Evolutionary conservation across 331 rosid genomes (phyloP).

Genomic region (Prunus yedoensis): DNA sequence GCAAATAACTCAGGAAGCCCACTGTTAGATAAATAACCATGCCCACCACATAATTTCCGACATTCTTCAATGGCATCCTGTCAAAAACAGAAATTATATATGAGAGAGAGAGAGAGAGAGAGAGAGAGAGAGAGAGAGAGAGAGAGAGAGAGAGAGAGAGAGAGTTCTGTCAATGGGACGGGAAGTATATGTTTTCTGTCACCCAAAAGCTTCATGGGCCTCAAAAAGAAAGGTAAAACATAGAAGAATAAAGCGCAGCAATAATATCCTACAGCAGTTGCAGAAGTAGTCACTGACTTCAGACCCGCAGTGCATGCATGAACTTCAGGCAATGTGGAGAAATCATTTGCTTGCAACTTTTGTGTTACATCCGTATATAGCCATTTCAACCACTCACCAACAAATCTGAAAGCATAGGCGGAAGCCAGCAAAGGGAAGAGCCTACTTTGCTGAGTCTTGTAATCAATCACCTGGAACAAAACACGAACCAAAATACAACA

Average conservation of each 20-base stretch:
- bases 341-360: constrained; percentile 77
- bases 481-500: constrained; percentile 12
- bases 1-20: constrained; percentile 99
- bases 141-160: constrained; percentile 14
- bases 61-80: constrained; percentile 98
- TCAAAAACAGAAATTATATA: neutral
- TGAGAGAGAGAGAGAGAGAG: too few species aligned
- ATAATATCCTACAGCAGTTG: constrained; percentile 78
- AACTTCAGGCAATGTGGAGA: constrained; percentile 91
- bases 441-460: constrained; percentile 96
- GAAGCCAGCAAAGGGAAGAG: constrained; percentile 98
- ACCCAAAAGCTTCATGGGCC: neutral
- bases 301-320: constrained; percentile 99
- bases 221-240: neutral
- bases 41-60: constrained; percentile 95
- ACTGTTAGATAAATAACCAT: constrained; percentile 97
- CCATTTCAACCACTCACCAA: constrained; percentile 93
- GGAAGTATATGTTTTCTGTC: neutral
- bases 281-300: constrained; percentile 90
- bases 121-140: too few species aligned
- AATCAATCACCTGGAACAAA: constrained; percentile 78
- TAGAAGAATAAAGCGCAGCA: constrained; percentile 4
- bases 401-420: constrained; percentile 96
- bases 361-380: constrained; percentile 80
- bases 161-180: neutral